Evolutionary conservation across 805 yeast species (phyloP).

Genomic region (Ogataea methanolica): DNA sequence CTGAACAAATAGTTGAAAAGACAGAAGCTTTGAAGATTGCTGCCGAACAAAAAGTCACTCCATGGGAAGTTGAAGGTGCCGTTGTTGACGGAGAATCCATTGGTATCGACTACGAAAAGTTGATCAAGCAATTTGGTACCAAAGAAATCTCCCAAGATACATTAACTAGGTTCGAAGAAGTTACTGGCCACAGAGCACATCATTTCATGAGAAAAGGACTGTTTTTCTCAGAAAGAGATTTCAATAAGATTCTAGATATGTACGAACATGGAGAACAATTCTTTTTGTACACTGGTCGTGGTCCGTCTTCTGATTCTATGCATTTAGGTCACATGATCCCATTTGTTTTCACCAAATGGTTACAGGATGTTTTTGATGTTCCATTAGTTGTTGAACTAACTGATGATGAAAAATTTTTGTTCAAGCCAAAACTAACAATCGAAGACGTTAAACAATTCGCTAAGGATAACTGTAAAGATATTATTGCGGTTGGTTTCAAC

Average conservation of each 20-base stretch:
- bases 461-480: constrained; percentile 82
- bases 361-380: constrained; percentile 95
- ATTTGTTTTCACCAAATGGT: constrained; percentile 92
- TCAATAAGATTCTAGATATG: constrained; percentile 69
- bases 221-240: constrained; percentile 89
- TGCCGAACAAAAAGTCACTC: constrained; percentile 66
- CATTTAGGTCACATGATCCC: constrained; percentile 98
- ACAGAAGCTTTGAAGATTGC: constrained; percentile 19
- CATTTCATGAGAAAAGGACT: constrained; percentile 85
- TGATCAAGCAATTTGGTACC: constrained; percentile 86
- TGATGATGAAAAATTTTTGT: constrained; percentile 94
- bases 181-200: constrained; percentile 91
- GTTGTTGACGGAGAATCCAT: constrained; percentile 92
- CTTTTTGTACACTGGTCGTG: constrained; percentile 95
- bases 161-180: constrained; percentile 64
- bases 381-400: constrained; percentile 92
- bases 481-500: constrained; percentile 90
- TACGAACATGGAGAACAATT: constrained; percentile 95
- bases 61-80: constrained; percentile 99
- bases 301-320: constrained; percentile 91
- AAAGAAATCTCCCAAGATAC: constrained; percentile 64
- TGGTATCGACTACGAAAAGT: constrained; percentile 86
- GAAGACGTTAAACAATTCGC: constrained; percentile 83
- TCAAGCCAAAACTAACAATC: constrained; percentile 85
- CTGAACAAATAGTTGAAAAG: constrained; percentile 18